Evolutionary conservation across 331 rosid genomes (phyloP), one percentile per base, ranked within the genome.

Genomic region (Quercus lobata): DNA sequence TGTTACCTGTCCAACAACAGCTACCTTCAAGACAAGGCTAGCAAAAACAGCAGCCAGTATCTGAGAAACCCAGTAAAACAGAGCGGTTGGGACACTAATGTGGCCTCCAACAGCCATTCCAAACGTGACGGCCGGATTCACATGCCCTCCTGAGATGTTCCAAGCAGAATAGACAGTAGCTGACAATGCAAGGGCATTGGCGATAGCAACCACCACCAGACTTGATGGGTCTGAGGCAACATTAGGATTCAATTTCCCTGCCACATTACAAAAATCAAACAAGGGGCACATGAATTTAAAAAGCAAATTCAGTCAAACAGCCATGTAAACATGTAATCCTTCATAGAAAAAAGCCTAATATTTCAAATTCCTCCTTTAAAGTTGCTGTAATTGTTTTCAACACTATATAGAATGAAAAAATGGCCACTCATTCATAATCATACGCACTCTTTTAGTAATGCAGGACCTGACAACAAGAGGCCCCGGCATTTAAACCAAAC

Each of bases 81-180:
- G 86, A 72, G 97, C 99, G 27, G 90, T 84, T 7, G 91, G 91
- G 19, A 95, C 88, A 37, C 90, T 86, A 37, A 93, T 84, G 80
- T 91, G 99, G 14, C 97, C 97, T 49, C 96, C 96, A 0, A 95
- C 86, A 0, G 91, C 97, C 94, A 84, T 92, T 54, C 86, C 94
- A 0, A 95, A 95, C 0, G 99, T 95, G 74, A 95, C 97, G 0
- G 97, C 99, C 6, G 97, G 99, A 53, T 93, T 95, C n/a, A 89
- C 92, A 10, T 95, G 99, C 56, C 99, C 99, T 0, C 97, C 97
- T 0, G 97, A 92, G 77, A 85, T 53, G 57, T 85, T 91, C 85
- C 88, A 85, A 0, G 97, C 85, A 0, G 87, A 75, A 41, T 84
- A 93, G 74, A 93, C 81, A 0, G 85, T 92, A 0, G 93, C 83